Evolutionary conservation across 176 grass and related monocot species (phyloP).

Genomic region (Carex scoparia): DNA sequence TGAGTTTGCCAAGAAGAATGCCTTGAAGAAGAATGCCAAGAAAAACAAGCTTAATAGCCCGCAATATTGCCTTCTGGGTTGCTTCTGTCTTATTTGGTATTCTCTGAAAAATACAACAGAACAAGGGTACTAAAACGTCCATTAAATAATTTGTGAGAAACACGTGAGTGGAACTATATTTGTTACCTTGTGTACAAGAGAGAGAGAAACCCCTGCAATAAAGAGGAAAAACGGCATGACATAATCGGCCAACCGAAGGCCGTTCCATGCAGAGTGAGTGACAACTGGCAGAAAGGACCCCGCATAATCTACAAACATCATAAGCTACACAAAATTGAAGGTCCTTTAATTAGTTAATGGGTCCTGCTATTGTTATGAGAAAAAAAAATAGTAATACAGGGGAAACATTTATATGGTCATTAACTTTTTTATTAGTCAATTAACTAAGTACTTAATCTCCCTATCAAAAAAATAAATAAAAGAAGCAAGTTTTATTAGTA

Average conservation of each 20-base stretch:
- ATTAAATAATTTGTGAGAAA: slow-evolving; percentile 2
- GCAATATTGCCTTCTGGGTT: slow-evolving; percentile 64
- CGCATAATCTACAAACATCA: slow-evolving; percentile 88
- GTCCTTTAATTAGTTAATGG: not conserved
- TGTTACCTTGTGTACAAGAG: slow-evolving; percentile 80
- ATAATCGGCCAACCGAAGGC: slow-evolving; percentile 70
- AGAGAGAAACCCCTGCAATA: slow-evolving; percentile 79
- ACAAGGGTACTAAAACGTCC: not conserved
- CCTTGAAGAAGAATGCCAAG: slow-evolving; percentile 93
- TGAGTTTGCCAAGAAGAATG: slow-evolving; percentile 7
- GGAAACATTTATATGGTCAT: not conserved
- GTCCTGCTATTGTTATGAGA: not conserved
- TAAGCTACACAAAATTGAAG: slow-evolving; percentile 46
- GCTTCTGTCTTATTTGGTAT: slow-evolving; percentile 50
- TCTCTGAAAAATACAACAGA: slow-evolving; percentile 42
- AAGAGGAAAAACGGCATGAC: slow-evolving; percentile 99
- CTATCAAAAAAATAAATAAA: not conserved
- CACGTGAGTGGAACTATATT: not conserved
- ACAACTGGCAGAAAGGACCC: slow-evolving; percentile 56
- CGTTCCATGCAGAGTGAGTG: slow-evolving; percentile 82
- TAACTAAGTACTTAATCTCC: not conserved
- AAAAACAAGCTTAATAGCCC: slow-evolving; percentile 69
- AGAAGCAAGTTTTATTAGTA: too few relatives aligned
- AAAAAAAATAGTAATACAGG: too few relatives aligned
- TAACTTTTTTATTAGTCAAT: not conserved